A percentile compares a stretch with the other conserved stretches of the same genome.
These are phyloP conservation scores for Parachaetomium inaequale DNA, from an alignment of 495 filamentous ascomycete genomes.

Conservation along the genomic window DNA sequence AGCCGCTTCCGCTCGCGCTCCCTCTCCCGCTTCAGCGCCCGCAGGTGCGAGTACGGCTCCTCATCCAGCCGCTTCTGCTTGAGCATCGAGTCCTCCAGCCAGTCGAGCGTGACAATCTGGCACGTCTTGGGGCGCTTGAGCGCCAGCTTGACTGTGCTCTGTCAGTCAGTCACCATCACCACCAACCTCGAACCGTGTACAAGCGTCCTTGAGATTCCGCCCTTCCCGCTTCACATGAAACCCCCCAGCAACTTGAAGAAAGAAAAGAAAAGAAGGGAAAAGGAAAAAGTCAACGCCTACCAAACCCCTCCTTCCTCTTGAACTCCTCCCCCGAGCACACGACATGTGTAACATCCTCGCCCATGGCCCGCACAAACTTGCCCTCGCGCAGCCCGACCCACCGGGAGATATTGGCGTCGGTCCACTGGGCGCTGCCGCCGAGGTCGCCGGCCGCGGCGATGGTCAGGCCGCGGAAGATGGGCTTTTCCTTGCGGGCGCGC, in stretches of 20 bases:
- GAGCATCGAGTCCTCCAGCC: constrained; percentile 39
- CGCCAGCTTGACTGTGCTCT: constrained; percentile 25
- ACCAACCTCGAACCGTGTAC: too few species aligned
- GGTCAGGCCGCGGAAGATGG: constrained; percentile 30
- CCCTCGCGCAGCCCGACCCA: constrained; percentile 34
- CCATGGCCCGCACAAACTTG: constrained; percentile 12
- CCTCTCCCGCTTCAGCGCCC: constrained; percentile 17
- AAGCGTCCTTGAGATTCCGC: too few species aligned
- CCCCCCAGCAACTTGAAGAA: not conserved
- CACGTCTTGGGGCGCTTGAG: constrained; percentile 21
- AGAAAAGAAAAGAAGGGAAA: not conserved
- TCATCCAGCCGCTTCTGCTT: constrained; percentile 19
- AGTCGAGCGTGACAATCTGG: constrained; percentile 37
- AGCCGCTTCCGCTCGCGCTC: constrained; percentile 46
- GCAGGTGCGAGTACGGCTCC: constrained; percentile 24
- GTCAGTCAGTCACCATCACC: too few species aligned
- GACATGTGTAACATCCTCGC: constrained; percentile 37
- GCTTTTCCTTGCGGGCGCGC: constrained; percentile 16
- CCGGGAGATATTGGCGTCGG: constrained; percentile 28
- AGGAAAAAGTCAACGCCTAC: constrained; percentile 11
- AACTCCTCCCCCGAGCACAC: constrained; percentile 35
- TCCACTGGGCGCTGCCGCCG: constrained; percentile 26
- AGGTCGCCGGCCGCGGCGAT: constrained; percentile 34
- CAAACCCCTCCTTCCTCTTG: constrained; percentile 13
- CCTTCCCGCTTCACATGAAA: not conserved